A percentile compares a stretch with the other conserved stretches of the same genome.
Evolutionary conservation across 192 early-diverging fungal genomes (phyloP).

Genomic region (Backusella westeae): DNA sequence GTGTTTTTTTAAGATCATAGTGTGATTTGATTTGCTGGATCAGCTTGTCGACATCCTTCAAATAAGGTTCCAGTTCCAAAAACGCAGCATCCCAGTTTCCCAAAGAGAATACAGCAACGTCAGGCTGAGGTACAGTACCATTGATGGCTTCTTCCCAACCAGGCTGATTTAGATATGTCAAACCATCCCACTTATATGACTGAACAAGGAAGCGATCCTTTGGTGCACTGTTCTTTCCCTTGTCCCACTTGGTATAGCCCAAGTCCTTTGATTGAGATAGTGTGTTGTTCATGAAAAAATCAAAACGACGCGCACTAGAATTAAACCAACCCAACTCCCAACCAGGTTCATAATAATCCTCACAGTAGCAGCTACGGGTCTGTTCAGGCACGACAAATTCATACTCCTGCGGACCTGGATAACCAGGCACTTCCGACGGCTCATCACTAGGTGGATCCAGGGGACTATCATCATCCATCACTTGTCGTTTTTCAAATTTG

Average conservation of each 20-base stretch:
- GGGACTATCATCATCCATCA: neutral
- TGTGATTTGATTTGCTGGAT: slow-evolving; percentile 27
- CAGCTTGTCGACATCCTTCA: slow-evolving; percentile 24
- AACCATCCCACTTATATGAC: slow-evolving; percentile 50
- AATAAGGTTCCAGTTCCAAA: slow-evolving; percentile 28
- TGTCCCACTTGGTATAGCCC: slow-evolving; percentile 9
- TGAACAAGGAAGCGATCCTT: slow-evolving; percentile 16
- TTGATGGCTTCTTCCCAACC: slow-evolving; percentile 32
- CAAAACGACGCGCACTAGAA: neutral
- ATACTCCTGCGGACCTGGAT: slow-evolving; percentile 6
- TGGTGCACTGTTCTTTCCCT: neutral
- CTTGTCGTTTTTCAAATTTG: neutral
- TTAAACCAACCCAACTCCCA: slow-evolving; percentile 36
- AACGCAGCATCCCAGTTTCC: slow-evolving; percentile 55
- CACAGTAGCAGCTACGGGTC: slow-evolving; percentile 37
- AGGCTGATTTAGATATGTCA: slow-evolving; percentile 37
- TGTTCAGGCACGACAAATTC: neutral
- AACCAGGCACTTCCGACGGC: neutral
- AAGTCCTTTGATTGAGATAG: slow-evolving; percentile 2
- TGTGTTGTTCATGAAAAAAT: slow-evolving; percentile 28
- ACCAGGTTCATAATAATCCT: slow-evolving; percentile 38
- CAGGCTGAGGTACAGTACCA: slow-evolving; percentile 9
- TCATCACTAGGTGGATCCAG: neutral
- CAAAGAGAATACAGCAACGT: slow-evolving; percentile 38
- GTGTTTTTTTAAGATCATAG: slow-evolving; percentile 22